Percentiles rank a stretch among this genome's conserved stretches.
Conservation (phyloP, 2,329 filamentous ascomycete genomes). For the Aspergillus flavus region DNA sequence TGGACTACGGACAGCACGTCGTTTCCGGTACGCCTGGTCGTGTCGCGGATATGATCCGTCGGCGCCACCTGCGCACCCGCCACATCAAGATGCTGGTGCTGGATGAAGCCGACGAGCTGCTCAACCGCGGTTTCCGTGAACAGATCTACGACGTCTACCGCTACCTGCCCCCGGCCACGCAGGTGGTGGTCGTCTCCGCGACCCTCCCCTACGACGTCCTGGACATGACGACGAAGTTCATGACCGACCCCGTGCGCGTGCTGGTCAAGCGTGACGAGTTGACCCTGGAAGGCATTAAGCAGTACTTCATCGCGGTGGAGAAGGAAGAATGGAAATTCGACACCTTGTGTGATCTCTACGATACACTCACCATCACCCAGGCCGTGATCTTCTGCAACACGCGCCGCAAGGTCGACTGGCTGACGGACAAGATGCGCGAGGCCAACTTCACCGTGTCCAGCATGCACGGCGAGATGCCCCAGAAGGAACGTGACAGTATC, state of each 20-base stretch:
- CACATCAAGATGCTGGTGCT: slow-evolving; percentile 80
- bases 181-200: slow-evolving; percentile 97
- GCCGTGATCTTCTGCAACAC: slow-evolving; percentile 99
- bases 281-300: slow-evolving; percentile 95
- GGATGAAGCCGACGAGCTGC: slow-evolving; percentile 74
- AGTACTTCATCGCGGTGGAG: slow-evolving; percentile 99
- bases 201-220: slow-evolving; percentile 97
- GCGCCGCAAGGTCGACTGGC: slow-evolving; percentile 97
- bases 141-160: slow-evolving; percentile 99
- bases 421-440: slow-evolving; percentile 99
- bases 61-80: slow-evolving; percentile 70
- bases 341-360: slow-evolving; percentile 96
- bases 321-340: slow-evolving; percentile 99
- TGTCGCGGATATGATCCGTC: slow-evolving; percentile 82
- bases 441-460: slow-evolving; percentile 98
- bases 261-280: slow-evolving; percentile 98
- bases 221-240: slow-evolving; percentile 99
- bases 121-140: slow-evolving; percentile 95
- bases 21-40: slow-evolving; percentile 97
- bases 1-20: slow-evolving; percentile 96
- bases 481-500: slow-evolving; percentile 96
- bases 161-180: slow-evolving; percentile 92
- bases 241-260: slow-evolving; percentile 96
- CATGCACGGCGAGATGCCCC: slow-evolving; percentile 99
- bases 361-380: slow-evolving; percentile 97